Base-by-base conservation (phyloP, 2,329 filamentous ascomycete genomes). In the Elsinoe batatas region DNA sequence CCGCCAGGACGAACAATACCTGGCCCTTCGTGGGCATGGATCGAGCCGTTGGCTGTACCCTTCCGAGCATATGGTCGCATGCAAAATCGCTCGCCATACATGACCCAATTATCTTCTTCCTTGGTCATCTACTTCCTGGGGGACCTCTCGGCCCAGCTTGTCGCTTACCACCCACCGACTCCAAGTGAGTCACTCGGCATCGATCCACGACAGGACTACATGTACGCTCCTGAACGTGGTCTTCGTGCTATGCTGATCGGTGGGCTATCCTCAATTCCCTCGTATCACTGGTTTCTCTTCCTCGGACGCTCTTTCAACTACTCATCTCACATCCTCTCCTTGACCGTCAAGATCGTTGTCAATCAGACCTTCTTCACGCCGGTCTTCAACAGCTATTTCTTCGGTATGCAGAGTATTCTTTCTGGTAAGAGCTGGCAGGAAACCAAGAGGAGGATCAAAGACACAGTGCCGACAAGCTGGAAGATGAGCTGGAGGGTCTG, bases 231-330 rank as follows among this genome's bases (percentile, higher is more conserved):
- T 3, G 71, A 74, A 56, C 78, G 89, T 43, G 91, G 88, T 0
- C 67, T 79, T 56, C 77, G 90, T 53, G 84, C 88, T 57, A 70
- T 95, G 64, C 67, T 82, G 2, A 91, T 95, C 56, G 89, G 89
- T 3, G 82, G 79, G 1, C 72, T 85, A 47, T 80, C 80, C 10
- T 83, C 85, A 15, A 87, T 95, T 57, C 91, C 91, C 0, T 80
- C 79, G 44, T 95, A 91, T 67, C 81, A 81, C 63, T 95, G 90
- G 90, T 94, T 76, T 72, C 76, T 91, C 62, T 94, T 85, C 71
- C 79, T 96, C 12, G 84, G 86, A 40, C 77, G 81, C 58, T 79
- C 83, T 70, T 95, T 95, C 79, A 95, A 95, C 73, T 95, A 88
- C 71, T 63, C 81, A 6, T 91, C 87, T 30, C 84, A 83, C 62